Conservation (phyloP, 371 early-diverging fungal species). For the Lichtheimia hyalospora region DNA sequence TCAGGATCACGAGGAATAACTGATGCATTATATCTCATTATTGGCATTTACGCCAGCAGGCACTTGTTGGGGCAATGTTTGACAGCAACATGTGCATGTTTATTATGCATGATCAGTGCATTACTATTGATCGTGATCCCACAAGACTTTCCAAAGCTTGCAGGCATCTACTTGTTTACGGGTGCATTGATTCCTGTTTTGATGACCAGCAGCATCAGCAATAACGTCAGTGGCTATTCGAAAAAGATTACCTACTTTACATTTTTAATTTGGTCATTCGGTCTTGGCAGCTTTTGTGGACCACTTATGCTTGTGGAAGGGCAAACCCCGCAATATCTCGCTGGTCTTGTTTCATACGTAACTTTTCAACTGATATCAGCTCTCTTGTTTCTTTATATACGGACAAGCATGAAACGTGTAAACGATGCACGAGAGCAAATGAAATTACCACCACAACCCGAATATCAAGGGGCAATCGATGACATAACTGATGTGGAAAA, state of each 20-base stretch:
- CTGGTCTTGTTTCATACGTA: constrained; percentile 24
- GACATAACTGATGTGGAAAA: constrained; percentile 37
- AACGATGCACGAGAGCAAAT: constrained; percentile 5
- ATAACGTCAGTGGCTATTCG: constrained; percentile 5
- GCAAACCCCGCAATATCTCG: constrained; percentile 16
- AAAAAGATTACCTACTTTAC: constrained; percentile 8
- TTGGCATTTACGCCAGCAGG: neutral
- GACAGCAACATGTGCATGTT: constrained; percentile 2
- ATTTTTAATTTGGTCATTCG: neutral
- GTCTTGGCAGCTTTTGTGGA: constrained; percentile 10
- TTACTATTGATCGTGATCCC: constrained; percentile 10
- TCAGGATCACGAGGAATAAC: neutral
- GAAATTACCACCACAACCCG: neutral
- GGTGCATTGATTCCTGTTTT: neutral
- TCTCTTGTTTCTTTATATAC: constrained; percentile 15
- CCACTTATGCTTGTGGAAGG: constrained; percentile 9
- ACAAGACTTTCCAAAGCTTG: neutral
- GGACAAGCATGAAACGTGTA: constrained; percentile 23
- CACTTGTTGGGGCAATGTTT: neutral
- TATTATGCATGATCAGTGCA: constrained; percentile 10
- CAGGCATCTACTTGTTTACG: constrained; percentile 1
- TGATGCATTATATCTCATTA: neutral
- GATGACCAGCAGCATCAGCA: neutral
- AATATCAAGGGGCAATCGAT: constrained; percentile 15
- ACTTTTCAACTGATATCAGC: constrained; percentile 13